These are phyloP conservation scores for Verticillium nubilum DNA, from an alignment of 2,329 filamentous ascomycete species.

Conservation along the genomic window DNA sequence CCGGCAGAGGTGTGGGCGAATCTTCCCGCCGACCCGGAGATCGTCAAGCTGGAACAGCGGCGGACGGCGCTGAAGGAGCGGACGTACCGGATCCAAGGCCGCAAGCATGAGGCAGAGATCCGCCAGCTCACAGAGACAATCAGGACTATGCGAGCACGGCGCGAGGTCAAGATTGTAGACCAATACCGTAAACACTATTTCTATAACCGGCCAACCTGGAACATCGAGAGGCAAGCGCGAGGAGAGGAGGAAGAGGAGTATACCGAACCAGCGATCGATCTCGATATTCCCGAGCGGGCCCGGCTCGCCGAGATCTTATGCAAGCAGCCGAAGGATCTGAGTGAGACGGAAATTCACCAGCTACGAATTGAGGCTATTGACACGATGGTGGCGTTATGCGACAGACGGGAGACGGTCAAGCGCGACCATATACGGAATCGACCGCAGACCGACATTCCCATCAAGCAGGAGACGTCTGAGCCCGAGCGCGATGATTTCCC, in stretches of 20 bases:
- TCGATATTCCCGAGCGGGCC: conserved; percentile 13
- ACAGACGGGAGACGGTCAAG: conserved; percentile 16
- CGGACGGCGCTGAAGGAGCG: conserved; percentile 18
- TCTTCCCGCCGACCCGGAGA: conserved; percentile 18
- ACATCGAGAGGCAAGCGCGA: conserved; percentile 18
- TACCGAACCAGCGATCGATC: conserved; percentile 11
- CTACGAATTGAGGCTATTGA: conserved; percentile 11
- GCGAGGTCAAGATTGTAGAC: conserved; percentile 4
- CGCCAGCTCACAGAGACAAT: conserved; percentile 16
- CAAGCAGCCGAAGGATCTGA: conserved; percentile 9
- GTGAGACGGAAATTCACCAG: conserved; percentile 8
- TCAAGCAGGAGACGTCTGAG: conserved; percentile 4
- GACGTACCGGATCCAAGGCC: conserved; percentile 16
- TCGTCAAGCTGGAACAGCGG: conserved; percentile 15
- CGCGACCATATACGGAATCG: background rate
- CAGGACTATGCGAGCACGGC: conserved; percentile 13
- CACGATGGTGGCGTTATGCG: conserved; percentile 14
- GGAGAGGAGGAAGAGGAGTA: conserved; percentile 17
- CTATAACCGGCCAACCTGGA: conserved; percentile 17
- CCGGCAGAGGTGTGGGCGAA: conserved; percentile 20
- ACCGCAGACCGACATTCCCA: background rate
- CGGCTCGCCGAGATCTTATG: conserved; percentile 13
- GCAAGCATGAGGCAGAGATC: conserved; percentile 17
- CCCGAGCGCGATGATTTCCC: conserved; percentile 10
- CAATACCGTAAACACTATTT: conserved; percentile 22